Evolutionary conservation across 257 asterid species (phyloP).

Genomic region (Ophiorrhiza pumila): DNA sequence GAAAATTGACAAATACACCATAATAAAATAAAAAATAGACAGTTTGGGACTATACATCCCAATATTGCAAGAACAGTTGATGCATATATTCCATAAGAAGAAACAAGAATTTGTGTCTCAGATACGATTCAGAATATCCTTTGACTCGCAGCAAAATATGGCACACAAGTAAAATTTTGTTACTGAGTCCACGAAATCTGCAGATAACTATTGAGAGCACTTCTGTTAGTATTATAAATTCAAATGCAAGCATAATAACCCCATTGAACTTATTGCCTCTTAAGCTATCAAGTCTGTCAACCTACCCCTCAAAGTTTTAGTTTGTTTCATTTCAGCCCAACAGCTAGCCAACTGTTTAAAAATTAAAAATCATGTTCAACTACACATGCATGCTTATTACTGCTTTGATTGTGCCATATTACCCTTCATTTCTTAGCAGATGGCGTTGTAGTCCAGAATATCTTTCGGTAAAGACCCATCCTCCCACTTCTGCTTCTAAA

Average conservation of each 20-base stretch:
- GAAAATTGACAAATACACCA: not conserved
- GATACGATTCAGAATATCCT: not conserved
- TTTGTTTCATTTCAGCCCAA: not conserved
- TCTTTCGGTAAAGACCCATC: too few species aligned
- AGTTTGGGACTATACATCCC: not conserved
- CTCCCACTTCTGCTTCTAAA: too few species aligned
- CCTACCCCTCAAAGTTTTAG: not conserved
- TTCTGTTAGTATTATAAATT: not conserved
- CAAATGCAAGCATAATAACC: not conserved
- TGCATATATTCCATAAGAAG: not conserved
- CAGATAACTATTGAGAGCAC: not conserved
- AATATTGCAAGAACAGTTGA: not conserved
- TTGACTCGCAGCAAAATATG: not conserved
- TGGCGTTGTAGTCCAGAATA: too few species aligned
- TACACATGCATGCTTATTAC: not conserved
- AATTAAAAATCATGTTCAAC: not conserved
- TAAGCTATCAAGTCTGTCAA: not conserved
- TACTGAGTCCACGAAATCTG: not conserved
- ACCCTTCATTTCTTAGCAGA: not conserved
- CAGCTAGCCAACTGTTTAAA: not conserved
- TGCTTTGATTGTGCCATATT: not conserved
- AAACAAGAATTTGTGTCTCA: not conserved
- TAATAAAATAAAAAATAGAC: not conserved
- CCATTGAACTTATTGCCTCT: not conserved
- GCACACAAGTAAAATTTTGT: not conserved